Evolutionary conservation across 2,329 filamentous ascomycete species (phyloP).

Genomic region (Phoma herbarum): DNA sequence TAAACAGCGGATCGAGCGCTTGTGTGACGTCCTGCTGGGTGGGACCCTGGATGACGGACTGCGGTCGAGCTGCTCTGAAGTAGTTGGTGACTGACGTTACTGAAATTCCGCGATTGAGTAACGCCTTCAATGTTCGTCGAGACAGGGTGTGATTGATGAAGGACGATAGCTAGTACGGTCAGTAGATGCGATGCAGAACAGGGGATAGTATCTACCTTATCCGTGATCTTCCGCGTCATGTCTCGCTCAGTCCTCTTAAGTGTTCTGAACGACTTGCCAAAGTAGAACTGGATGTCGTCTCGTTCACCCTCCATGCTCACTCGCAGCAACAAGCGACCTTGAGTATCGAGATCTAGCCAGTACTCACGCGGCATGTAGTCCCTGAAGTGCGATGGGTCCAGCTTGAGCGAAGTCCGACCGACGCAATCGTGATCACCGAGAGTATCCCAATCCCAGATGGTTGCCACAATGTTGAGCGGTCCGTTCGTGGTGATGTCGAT

Average conservation of each 20-base stretch:
- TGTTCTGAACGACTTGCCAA: conserved; percentile 94
- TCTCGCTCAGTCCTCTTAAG: conserved; percentile 95
- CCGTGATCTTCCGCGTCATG: conserved; percentile 97
- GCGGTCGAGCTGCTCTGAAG: conserved; percentile 61
- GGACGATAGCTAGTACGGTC: conserved; percentile 73
- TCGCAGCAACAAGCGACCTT: conserved; percentile 85
- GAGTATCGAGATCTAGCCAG: conserved; percentile 96
- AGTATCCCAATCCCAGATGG: conserved; percentile 98
- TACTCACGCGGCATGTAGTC: conserved; percentile 96
- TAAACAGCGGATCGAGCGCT: conserved; percentile 83
- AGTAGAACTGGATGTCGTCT: conserved; percentile 98
- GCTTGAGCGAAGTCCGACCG: conserved; percentile 92
- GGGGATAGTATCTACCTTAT: conserved; percentile 71
- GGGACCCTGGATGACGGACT: conserved; percentile 62
- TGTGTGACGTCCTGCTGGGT: conserved; percentile 79
- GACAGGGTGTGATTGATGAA: conserved; percentile 94
- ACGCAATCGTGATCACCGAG: conserved; percentile 98
- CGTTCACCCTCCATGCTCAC: conserved; percentile 99
- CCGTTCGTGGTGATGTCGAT: conserved; percentile 95
- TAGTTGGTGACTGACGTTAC: conserved; percentile 78
- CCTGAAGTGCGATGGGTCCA: conserved; percentile 97
- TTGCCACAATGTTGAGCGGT: conserved; percentile 92
- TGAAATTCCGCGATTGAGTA: conserved; percentile 77
- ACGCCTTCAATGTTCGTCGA: conserved; percentile 75
- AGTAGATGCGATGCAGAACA: conserved; percentile 15